Conservation (phyloP, 108 stramenopile species). For the Parietichytrium sp. region DNA sequence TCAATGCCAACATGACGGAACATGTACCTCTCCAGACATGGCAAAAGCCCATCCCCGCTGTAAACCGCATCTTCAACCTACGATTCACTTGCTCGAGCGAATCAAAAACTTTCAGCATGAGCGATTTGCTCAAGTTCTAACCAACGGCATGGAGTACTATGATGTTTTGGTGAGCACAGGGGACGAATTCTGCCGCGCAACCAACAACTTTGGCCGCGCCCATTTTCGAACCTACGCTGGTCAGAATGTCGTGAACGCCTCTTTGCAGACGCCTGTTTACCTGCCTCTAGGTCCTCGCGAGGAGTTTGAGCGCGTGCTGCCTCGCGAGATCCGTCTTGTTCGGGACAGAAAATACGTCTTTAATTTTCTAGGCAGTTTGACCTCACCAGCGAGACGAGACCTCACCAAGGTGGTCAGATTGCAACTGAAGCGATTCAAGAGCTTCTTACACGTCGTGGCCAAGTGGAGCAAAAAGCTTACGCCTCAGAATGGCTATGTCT, state of each 20-base stretch:
- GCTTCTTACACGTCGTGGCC: background rate
- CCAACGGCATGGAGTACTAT: constrained; percentile 18
- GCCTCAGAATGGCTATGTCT: constrained; percentile 39
- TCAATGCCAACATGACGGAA: constrained; percentile 21
- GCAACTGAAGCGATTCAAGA: background rate
- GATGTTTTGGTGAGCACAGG: constrained; percentile 23
- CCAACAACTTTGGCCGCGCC: background rate
- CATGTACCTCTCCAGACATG: background rate
- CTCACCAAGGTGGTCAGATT: background rate
- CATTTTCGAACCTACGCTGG: constrained; percentile 29
- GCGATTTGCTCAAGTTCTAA: constrained; percentile 21
- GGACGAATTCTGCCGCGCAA: constrained; percentile 14
- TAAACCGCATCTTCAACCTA: background rate
- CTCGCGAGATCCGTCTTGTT: constrained; percentile 12
- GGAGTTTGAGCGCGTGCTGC: constrained; percentile 12
- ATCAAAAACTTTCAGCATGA: constrained; percentile 37
- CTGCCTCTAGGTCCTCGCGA: constrained; percentile 32
- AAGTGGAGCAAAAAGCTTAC: constrained; percentile 34
- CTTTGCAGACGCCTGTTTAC: background rate
- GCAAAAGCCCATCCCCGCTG: background rate
- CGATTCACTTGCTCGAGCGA: constrained; percentile 22
- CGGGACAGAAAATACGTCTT: background rate
- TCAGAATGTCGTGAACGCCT: background rate
- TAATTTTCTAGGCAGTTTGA: constrained; percentile 20
- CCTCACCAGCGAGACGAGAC: background rate